Conservation (phyloP, 2,329 filamentous ascomycete genomes). For the Cytospora paraplurivora region DNA sequence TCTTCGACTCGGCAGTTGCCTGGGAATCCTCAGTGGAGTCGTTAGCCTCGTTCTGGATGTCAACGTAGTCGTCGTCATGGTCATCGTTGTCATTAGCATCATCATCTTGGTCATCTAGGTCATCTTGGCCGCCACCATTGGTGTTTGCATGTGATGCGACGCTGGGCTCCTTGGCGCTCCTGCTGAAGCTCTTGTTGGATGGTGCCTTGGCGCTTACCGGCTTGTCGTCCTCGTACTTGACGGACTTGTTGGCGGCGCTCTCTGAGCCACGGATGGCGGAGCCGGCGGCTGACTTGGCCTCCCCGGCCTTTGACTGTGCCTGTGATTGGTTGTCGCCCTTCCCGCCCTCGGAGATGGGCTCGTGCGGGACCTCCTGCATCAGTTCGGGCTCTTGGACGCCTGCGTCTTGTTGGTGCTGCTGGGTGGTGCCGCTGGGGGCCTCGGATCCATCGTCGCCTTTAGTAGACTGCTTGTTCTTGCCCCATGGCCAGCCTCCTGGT, state of each 20-base stretch:
- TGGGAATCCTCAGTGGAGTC: conserved; percentile 7
- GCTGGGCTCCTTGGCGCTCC: conserved; percentile 25
- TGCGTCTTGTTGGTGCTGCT: conserved; percentile 20
- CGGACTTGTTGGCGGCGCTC: conserved; percentile 28
- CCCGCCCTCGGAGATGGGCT: conserved; percentile 2
- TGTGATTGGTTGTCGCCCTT: conserved; percentile 24
- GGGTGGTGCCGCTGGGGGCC: conserved; percentile 22
- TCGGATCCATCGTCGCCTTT: conserved; percentile 25
- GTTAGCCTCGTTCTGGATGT: conserved; percentile 14
- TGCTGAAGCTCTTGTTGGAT: conserved; percentile 27
- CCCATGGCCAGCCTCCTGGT: conserved; percentile 31
- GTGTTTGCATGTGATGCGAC: conserved; percentile 24
- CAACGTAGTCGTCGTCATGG: neutral
- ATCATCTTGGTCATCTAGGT: conserved; percentile 12
- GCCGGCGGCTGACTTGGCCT: conserved; percentile 21
- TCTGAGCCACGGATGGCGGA: conserved; percentile 17
- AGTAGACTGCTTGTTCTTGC: conserved; percentile 28
- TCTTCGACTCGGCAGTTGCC: conserved; percentile 21
- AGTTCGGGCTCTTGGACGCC: conserved; percentile 26
- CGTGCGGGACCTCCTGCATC: conserved; percentile 10
- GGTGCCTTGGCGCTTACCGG: conserved; percentile 22
- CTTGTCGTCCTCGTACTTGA: conserved; percentile 28
- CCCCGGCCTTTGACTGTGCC: conserved; percentile 19
- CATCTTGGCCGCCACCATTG: conserved; percentile 14
- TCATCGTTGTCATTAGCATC: conserved; percentile 21